Evolutionary conservation across 2,329 filamentous ascomycete genomes (phyloP).

Genomic region (Coniochaeta sp.): DNA sequence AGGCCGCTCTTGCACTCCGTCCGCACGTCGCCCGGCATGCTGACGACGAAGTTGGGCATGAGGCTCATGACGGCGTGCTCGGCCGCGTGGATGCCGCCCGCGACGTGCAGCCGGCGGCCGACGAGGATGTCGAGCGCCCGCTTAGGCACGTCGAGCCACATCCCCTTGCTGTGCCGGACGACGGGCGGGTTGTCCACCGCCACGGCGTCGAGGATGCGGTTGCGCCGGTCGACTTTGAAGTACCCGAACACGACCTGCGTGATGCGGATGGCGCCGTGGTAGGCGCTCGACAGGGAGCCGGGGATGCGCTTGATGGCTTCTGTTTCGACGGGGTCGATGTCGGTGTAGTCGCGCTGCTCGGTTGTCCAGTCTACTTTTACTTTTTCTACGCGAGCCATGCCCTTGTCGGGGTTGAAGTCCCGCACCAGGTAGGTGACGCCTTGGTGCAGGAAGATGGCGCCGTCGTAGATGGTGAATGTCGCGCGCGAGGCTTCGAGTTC

Average conservation of each 20-base stretch:
- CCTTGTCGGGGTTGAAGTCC: constrained; percentile 74
- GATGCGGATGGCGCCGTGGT: constrained; percentile 80
- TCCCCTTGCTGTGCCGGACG: constrained; percentile 74
- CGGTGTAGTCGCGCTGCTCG: constrained; percentile 84
- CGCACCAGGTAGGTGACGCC: constrained; percentile 89
- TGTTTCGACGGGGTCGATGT: constrained; percentile 88
- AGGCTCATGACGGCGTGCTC: constrained; percentile 85
- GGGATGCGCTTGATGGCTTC: constrained; percentile 73
- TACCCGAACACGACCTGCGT: constrained; percentile 89
- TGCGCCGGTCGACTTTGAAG: constrained; percentile 88
- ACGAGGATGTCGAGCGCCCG: constrained; percentile 72
- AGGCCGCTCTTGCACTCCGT: constrained; percentile 88
- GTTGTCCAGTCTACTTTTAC: constrained; percentile 96
- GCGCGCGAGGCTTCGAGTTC: constrained; percentile 95
- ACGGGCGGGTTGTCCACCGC: constrained; percentile 92
- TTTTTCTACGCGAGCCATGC: constrained; percentile 78
- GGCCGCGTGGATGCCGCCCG: constrained; percentile 87
- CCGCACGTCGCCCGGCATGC: constrained; percentile 81
- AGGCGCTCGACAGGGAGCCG: constrained; percentile 61
- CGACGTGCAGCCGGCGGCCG: constrained; percentile 66
- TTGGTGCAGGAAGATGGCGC: constrained; percentile 94
- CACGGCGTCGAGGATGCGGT: constrained; percentile 83
- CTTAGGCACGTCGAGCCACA: constrained; percentile 92
- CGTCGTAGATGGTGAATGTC: constrained; percentile 93
- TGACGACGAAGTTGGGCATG: constrained; percentile 86